A percentile compares a stretch with the other conserved stretches of the same genome.
phyloP scores from a whole-genome alignment of 495 filamentous ascomycete species.

The Talaromyces liani region DNA sequence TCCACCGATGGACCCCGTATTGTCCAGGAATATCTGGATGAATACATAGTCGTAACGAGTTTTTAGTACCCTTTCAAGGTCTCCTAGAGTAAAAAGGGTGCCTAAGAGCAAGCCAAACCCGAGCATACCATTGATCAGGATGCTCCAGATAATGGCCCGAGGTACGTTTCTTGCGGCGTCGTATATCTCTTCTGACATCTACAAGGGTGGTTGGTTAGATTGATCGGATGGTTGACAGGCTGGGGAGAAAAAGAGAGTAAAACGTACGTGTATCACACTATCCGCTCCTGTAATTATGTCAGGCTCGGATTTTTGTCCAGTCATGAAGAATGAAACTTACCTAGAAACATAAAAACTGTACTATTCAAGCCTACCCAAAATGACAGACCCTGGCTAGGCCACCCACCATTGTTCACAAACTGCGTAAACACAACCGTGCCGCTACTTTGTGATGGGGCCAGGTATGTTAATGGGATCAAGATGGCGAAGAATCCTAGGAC shows the following conservation, averaged over 20 bases:
- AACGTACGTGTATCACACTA: constrained; percentile 33
- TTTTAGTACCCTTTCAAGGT: constrained; percentile 29
- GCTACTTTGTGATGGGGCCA: constrained; percentile 33
- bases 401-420: constrained; percentile 39
- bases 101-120: constrained; percentile 44
- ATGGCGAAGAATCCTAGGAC: constrained; percentile 45
- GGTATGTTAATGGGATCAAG: constrained; percentile 38
- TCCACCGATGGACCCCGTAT: constrained; percentile 30
- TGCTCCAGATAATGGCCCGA: constrained; percentile 35
- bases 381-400: constrained; percentile 32
- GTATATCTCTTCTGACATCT: constrained; percentile 50
- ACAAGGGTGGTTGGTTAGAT: not conserved
- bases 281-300: constrained; percentile 14
- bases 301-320: not conserved
- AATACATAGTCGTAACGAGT: constrained; percentile 38
- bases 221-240: not conserved
- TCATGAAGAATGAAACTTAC: constrained; percentile 11
- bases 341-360: constrained; percentile 34
- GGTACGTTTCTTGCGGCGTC: constrained; percentile 39
- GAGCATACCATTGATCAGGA: constrained; percentile 38
- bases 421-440: constrained; percentile 34
- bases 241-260: not conserved
- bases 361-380: constrained; percentile 38
- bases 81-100: constrained; percentile 38
- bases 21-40: constrained; percentile 43